Conservation (phyloP, 1,139 yeast species). For the Blastobotrys apis region DNA sequence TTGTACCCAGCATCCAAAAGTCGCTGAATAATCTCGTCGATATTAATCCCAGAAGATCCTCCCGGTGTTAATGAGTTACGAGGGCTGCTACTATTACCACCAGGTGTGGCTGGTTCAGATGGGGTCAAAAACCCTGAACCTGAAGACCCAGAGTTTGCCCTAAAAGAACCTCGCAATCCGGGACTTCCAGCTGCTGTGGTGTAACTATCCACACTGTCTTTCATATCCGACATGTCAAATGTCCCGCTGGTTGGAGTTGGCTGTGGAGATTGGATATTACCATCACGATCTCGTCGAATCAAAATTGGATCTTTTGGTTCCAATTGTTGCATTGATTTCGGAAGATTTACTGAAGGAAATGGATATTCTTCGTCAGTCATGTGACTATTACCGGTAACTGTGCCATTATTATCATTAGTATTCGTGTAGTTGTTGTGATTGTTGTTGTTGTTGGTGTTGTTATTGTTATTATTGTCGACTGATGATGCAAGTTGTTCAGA, state of each 20-base stretch:
- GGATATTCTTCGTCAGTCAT: constrained; percentile 25
- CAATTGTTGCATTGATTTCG: constrained; percentile 32
- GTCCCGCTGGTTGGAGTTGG: constrained; percentile 10
- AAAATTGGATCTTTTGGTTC: constrained; percentile 35
- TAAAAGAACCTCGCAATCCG: neutral
- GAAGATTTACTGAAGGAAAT: constrained; percentile 24
- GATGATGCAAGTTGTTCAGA: constrained; percentile 6
- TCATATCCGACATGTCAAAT: constrained; percentile 6
- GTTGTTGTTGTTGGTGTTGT: constrained; percentile 6
- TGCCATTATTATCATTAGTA: constrained; percentile 4
- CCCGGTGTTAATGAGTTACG: constrained; percentile 13
- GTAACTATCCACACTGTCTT: neutral
- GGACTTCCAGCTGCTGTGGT: constrained; percentile 1
- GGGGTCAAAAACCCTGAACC: constrained; percentile 12
- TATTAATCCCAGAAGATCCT: constrained; percentile 29
- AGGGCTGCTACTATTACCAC: constrained; percentile 13
- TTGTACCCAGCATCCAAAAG: constrained; percentile 92
- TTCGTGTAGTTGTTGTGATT: constrained; percentile 4
- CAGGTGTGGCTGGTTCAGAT: constrained; percentile 7
- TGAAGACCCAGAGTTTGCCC: neutral
- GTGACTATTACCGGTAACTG: constrained; percentile 8
- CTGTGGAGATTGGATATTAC: constrained; percentile 22
- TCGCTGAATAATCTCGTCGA: constrained; percentile 86
- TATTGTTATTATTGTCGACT: constrained; percentile 5
- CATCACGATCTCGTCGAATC: constrained; percentile 28